Conservation (phyloP, 345 rosid species). For the Lepidium sativum region DNA sequence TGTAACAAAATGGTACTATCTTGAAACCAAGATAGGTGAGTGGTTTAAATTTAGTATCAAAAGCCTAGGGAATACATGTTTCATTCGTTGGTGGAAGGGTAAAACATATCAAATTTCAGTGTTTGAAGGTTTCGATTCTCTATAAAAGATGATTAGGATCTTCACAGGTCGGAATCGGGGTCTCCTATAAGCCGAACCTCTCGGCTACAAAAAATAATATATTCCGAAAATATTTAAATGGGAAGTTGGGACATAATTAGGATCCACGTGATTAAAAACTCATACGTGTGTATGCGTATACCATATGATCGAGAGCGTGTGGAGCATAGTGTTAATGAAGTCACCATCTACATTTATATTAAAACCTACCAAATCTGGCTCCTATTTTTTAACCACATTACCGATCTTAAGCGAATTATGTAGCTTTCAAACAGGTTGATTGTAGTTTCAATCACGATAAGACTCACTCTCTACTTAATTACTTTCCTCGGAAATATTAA, state of each 20-base stretch:
- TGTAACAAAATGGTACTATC: too few species aligned
- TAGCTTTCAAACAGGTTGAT: slow-evolving; percentile 17
- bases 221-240: neutral
- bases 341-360: slow-evolving; percentile 23
- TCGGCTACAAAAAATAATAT: too few species aligned
- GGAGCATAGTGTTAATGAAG: slow-evolving; percentile 11
- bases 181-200: too few species aligned
- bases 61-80: too few species aligned
- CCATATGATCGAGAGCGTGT: slow-evolving; percentile 8
- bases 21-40: too few species aligned
- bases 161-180: too few species aligned
- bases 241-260: slow-evolving; percentile 17
- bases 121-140: too few species aligned
- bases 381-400: slow-evolving; percentile 16
- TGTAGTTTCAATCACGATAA: slow-evolving; percentile 16
- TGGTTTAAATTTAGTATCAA: too few species aligned
- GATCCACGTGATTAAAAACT: slow-evolving; percentile 25
- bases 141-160: too few species aligned
- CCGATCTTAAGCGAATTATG: slow-evolving; percentile 4
- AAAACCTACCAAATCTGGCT: slow-evolving; percentile 18
- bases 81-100: too few species aligned
- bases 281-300: slow-evolving; percentile 1
- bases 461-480: neutral
- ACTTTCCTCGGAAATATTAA: too few species aligned
- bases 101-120: too few species aligned